Evolutionary conservation across 1,284 basidiomycete genomes (phyloP).

Genomic region (Bondarzewia mesenterica): DNA sequence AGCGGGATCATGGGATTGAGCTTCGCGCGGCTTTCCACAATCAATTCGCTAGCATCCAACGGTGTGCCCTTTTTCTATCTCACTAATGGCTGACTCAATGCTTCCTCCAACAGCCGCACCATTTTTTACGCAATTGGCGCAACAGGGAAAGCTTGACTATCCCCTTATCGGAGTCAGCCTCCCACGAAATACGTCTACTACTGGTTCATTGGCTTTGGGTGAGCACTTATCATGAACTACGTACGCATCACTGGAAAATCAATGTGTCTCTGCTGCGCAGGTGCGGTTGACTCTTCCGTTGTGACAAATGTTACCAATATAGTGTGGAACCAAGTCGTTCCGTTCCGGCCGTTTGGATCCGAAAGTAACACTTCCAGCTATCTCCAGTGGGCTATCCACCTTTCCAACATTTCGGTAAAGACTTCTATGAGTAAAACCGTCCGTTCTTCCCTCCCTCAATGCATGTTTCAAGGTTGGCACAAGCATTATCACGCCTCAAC

Average conservation of each 20-base stretch:
- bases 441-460: slow-evolving; percentile 5
- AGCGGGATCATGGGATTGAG: slow-evolving; percentile 71
- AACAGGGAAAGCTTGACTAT: slow-evolving; percentile 58
- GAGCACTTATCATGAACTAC: slow-evolving; percentile 9
- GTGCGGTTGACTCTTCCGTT: slow-evolving; percentile 63
- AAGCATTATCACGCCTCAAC: slow-evolving; percentile 43
- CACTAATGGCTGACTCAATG: background rate
- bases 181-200: slow-evolving; percentile 37
- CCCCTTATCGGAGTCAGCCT: slow-evolving; percentile 67
- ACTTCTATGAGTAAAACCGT: background rate
- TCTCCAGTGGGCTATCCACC: slow-evolving; percentile 71
- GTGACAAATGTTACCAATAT: slow-evolving; percentile 52
- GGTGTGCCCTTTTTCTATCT: slow-evolving; percentile 27
- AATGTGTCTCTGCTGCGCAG: slow-evolving; percentile 24
- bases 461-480: slow-evolving; percentile 48
- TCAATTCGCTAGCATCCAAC: slow-evolving; percentile 37
- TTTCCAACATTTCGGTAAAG: slow-evolving; percentile 52
- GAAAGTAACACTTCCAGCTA: slow-evolving; percentile 62
- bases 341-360: slow-evolving; percentile 53
- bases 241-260: background rate
- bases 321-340: slow-evolving; percentile 64
- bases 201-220: slow-evolving; percentile 60
- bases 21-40: slow-evolving; percentile 62
- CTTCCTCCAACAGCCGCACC: slow-evolving; percentile 42
- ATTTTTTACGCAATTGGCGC: slow-evolving; percentile 52